These are phyloP conservation scores for Globisporangium camurandrum DNA, from an alignment of 352 stramenopile genomes.

Conservation along the genomic window DNA sequence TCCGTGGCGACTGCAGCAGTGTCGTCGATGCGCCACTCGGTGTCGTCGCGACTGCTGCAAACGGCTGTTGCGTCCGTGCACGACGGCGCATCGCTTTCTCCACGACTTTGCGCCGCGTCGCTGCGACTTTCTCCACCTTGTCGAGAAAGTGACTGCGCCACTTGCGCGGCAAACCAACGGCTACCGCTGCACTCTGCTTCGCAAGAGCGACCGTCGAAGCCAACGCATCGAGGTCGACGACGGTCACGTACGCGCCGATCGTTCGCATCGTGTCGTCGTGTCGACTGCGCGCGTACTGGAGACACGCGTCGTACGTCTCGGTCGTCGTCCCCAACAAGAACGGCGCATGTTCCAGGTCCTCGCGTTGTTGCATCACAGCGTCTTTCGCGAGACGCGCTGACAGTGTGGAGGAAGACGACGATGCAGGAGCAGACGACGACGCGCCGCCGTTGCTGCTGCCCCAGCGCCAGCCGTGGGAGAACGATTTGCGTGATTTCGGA, in stretches of 20 bases:
- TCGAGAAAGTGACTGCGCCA: slow-evolving; percentile 72
- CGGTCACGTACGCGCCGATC: slow-evolving; percentile 50
- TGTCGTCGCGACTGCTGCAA: slow-evolving; percentile 20
- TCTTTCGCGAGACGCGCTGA: not conserved
- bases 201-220: slow-evolving; percentile 37
- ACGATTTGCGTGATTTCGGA: slow-evolving; percentile 48
- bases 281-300: slow-evolving; percentile 34
- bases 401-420: slow-evolving; percentile 1
- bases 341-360: slow-evolving; percentile 31
- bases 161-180: slow-evolving; percentile 59
- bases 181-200: slow-evolving; percentile 41
- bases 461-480: slow-evolving; percentile 63
- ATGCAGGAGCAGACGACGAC: slow-evolving; percentile 4
- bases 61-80: not conserved
- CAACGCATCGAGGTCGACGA: slow-evolving; percentile 60
- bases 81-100: slow-evolving; percentile 33
- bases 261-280: slow-evolving; percentile 40
- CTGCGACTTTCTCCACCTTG: slow-evolving; percentile 59
- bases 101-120: slow-evolving; percentile 52
- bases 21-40: slow-evolving; percentile 22
- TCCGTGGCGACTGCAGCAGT: slow-evolving; percentile 21
- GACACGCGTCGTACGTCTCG: slow-evolving; percentile 63
- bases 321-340: slow-evolving; percentile 59
- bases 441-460: slow-evolving; percentile 12
- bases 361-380: not conserved